Percentiles rank a stretch among this genome's conserved stretches.
Evolutionary conservation across 257 asterid genomes (phyloP).

Genomic region (Scutellaria barbata): DNA sequence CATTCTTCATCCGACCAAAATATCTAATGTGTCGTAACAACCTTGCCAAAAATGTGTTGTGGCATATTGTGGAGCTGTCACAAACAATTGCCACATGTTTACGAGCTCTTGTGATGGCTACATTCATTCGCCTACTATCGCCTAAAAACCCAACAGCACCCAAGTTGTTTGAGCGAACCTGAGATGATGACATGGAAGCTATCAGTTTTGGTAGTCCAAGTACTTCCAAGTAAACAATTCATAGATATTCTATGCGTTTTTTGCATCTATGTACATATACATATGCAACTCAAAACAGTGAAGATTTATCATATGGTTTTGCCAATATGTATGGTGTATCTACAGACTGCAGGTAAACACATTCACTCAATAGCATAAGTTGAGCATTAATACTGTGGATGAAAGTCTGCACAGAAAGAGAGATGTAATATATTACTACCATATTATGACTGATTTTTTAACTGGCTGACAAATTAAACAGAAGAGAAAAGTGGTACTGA

Average conservation of each 20-base stretch:
- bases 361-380: background rate
- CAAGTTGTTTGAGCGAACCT: constrained; percentile 95
- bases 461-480: background rate
- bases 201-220: constrained; percentile 1
- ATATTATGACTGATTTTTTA: background rate
- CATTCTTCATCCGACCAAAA: constrained; percentile 83
- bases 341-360: too few relatives aligned
- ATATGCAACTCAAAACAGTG: too few relatives aligned
- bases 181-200: constrained; percentile 26
- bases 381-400: background rate
- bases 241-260: too few relatives aligned
- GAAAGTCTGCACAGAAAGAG: background rate
- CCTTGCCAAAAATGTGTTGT: constrained; percentile 90
- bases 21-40: constrained; percentile 87
- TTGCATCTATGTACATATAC: too few relatives aligned
- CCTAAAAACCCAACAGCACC: constrained; percentile 99
- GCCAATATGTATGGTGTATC: too few relatives aligned
- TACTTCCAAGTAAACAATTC: background rate
- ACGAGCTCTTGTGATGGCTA: constrained; percentile 94
- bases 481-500: constrained; percentile 3
- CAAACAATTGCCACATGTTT: constrained; percentile 88
- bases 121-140: constrained; percentile 93
- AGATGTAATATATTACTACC: background rate
- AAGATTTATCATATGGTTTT: too few relatives aligned
- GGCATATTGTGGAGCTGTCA: constrained; percentile 98